Base-by-base conservation (phyloP, 2,329 filamentous ascomycete species). In the Aspergillus sp. region DNA sequence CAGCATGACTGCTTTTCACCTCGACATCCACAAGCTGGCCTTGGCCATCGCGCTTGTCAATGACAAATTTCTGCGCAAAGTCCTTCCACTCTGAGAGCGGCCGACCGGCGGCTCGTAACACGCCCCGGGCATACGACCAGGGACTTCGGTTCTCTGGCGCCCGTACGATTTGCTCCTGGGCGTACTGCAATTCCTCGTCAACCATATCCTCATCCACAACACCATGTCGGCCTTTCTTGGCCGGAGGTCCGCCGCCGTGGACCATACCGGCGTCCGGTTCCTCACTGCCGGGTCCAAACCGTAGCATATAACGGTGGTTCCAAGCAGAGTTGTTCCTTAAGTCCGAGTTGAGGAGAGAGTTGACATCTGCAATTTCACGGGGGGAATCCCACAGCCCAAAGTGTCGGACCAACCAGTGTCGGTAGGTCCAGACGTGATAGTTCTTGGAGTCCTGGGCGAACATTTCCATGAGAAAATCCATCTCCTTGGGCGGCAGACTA, bases 351-450 rank as follows among this genome's bases (percentile, higher is more conserved):
- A 99, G 83, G 73, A 96, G 83, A 39, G 76, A 76, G 70, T 95
- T 89, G 34, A 91, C 85, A 58, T 88, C 86, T 51, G 80, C 75
- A 18, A 96, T 79, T 80, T 99, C 86, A 17, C 71, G 70, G 11
- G 74, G 74, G 4, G 76, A 87, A 48, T 81, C 80, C 73, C 81
- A 86, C 45, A 86, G 75, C 50, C 74, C 73, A 73, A 89, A 86
- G 49, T 83, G 78, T 63, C 85, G 82, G 74, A 96, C 80, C 78
- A 89, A 71, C 86, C 88, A 81, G 72, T 96, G 91, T 57, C 95
- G 84, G 78, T 98, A 99, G 55, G 88, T 91, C 95, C 95, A 99
- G 48, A 98, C 95, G 72, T 99, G 95, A 74, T 99, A 98, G 79
- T 99, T 99, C 78, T 99, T 99, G 49, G 89, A 85, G 72, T 99